phyloP scores from a whole-genome alignment of 2,329 filamentous ascomycete genomes.

The Fusarium nurragi region DNA sequence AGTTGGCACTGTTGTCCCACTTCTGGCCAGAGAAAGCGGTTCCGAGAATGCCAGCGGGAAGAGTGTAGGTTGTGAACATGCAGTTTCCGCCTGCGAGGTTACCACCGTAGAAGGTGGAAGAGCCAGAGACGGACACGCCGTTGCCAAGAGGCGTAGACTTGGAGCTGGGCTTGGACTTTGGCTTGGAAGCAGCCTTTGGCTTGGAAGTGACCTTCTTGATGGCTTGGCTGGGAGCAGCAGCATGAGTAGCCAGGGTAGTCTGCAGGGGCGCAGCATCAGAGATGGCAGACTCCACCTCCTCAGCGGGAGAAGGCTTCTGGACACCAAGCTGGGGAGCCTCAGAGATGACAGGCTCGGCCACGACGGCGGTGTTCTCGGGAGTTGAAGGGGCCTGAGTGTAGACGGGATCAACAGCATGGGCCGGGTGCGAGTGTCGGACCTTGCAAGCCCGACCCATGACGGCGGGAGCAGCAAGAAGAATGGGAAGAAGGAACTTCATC shows the following conservation, averaged over 20 bases:
- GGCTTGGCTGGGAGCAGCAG: background rate
- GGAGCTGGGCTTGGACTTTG: background rate
- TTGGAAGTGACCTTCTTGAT: background rate
- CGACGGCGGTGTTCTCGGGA: conserved; percentile 12
- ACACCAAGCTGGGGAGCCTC: background rate
- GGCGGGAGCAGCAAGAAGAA: conserved; percentile 40
- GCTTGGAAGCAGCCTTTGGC: background rate
- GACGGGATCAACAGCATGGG: conserved; percentile 1
- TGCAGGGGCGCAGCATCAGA: conserved; percentile 2
- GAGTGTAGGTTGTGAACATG: conserved; percentile 69
- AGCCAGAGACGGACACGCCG: conserved; percentile 26
- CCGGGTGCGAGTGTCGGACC: conserved; percentile 11
- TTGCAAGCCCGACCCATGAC: conserved; percentile 44
- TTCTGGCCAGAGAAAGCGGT: conserved; percentile 68
- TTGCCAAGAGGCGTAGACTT: conserved; percentile 11
- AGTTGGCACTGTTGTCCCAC: conserved; percentile 66
- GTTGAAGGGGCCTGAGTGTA: conserved; percentile 11
- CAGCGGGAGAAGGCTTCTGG: conserved; percentile 6
- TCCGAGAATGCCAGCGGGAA: conserved; percentile 67
- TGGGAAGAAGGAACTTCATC: conserved; percentile 42
- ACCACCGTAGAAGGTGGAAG: conserved; percentile 62
- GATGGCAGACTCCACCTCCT: background rate
- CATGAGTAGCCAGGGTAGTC: conserved; percentile 27
- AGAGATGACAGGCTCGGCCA: conserved; percentile 3
- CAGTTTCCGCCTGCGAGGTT: conserved; percentile 69